These are phyloP conservation scores for Boletus sp. DNA, from an alignment of 768 basidiomycete genomes.

Conservation along the genomic window DNA sequence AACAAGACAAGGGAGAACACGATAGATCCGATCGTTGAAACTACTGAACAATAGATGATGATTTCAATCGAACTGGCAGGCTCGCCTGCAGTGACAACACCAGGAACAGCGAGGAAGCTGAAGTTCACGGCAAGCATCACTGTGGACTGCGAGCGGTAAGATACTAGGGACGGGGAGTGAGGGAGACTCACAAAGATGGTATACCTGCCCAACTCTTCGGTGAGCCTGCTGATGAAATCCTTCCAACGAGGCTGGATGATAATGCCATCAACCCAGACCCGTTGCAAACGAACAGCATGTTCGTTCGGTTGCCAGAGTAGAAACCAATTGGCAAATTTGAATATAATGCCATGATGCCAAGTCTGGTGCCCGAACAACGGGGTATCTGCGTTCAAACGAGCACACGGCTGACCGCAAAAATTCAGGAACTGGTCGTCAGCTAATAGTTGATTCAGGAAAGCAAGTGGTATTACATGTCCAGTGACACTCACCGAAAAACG, in stretches of 20 bases:
- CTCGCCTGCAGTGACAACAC: not conserved
- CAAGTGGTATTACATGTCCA: not conserved
- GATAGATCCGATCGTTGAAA: conserved; percentile 9
- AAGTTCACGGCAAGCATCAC: no score
- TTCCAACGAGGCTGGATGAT: conserved; percentile 15
- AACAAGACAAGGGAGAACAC: conserved; percentile 11
- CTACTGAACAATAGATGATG: conserved; percentile 12
- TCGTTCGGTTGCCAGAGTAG: conserved; percentile 7
- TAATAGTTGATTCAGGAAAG: not conserved
- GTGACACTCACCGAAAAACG: not conserved
- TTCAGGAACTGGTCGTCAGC: conserved; percentile 14
- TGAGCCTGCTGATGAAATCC: conserved; percentile 7
- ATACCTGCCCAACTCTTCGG: conserved; percentile 4
- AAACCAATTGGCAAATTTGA: not conserved
- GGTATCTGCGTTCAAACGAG: conserved; percentile 1
- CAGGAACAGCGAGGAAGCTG: no score
- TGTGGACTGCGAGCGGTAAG: conserved; percentile 1
- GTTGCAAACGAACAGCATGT: conserved; percentile 12
- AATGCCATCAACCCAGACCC: conserved; percentile 12
- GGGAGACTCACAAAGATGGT: conserved; percentile 8
- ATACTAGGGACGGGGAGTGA: not conserved
- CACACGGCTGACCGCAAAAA: conserved; percentile 10
- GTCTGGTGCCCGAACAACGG: not conserved
- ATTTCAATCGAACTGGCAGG: not conserved
- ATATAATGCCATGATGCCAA: conserved; percentile 2